phyloP scores from a whole-genome alignment of 2,329 filamentous ascomycete genomes.

The Ophiocordyceps camponoti-leonardi region DNA sequence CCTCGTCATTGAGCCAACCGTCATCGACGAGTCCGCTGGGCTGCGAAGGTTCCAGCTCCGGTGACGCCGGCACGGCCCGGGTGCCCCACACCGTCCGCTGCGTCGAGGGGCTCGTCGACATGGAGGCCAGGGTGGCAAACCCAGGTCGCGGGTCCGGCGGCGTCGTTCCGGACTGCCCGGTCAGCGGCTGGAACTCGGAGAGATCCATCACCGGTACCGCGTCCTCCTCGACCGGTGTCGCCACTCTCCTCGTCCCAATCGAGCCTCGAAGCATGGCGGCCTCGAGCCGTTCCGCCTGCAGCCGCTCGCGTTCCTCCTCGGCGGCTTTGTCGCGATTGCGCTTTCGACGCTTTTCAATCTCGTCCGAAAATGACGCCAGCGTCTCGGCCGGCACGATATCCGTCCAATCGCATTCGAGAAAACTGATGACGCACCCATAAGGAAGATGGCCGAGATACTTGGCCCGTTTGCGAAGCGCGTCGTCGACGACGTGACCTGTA shows the following conservation, averaged over 20 bases:
- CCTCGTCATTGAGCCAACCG: conserved; percentile 74
- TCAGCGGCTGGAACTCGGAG: conserved; percentile 50
- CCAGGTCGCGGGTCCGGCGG: conserved; percentile 40
- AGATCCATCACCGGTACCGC: conserved; percentile 24
- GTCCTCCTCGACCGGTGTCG: conserved; percentile 17
- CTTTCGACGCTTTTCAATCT: conserved; percentile 61
- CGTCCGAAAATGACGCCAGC: conserved; percentile 56
- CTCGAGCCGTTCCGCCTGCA: conserved; percentile 68
- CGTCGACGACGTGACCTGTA: conserved; percentile 74
- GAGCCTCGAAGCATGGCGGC: conserved; percentile 46
- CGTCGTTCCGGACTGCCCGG: conserved; percentile 28
- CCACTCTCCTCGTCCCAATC: conserved; percentile 19
- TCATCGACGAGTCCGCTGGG: conserved; percentile 35
- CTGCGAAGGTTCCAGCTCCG: conserved; percentile 27
- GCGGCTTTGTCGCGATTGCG: conserved; percentile 67
- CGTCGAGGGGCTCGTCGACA: conserved; percentile 65
- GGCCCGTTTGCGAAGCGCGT: conserved; percentile 62
- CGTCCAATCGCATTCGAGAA: conserved; percentile 89
- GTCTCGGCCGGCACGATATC: conserved; percentile 65
- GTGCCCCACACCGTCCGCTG: conserved; percentile 90
- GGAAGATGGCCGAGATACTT: conserved; percentile 82
- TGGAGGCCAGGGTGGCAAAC: conserved; percentile 53
- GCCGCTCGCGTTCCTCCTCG: conserved; percentile 70
- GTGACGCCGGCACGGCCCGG: conserved; percentile 42
- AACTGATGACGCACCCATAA: conserved; percentile 77